Percentiles rank a stretch among this genome's conserved stretches.
phyloP scores from a whole-genome alignment of 208 protist species.

The Herpetomonas muscarum region DNA sequence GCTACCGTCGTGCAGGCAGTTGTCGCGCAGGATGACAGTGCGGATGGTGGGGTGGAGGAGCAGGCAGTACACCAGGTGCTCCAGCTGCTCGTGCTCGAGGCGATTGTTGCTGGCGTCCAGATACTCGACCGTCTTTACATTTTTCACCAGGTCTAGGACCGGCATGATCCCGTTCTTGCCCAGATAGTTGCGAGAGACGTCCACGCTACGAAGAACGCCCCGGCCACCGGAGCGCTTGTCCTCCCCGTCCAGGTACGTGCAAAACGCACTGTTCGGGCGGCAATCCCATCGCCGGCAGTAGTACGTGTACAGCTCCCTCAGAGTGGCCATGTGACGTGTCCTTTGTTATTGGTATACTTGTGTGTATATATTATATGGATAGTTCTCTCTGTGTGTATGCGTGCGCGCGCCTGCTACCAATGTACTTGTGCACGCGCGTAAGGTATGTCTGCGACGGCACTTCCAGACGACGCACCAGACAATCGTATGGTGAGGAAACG shows the following conservation, averaged over 20 bases:
- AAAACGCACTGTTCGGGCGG: slow-evolving; percentile 68
- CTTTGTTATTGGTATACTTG: slow-evolving; percentile 14
- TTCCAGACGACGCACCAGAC: no score
- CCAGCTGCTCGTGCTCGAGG: slow-evolving; percentile 62
- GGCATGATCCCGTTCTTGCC: slow-evolving; percentile 76
- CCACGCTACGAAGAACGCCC: slow-evolving; percentile 36
- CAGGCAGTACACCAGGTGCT: slow-evolving; percentile 79
- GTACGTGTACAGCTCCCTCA: slow-evolving; percentile 76
- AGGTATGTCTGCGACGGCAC: no score
- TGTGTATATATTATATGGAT: no score
- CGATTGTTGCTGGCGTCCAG: slow-evolving; percentile 75
- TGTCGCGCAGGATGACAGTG: slow-evolving; percentile 41
- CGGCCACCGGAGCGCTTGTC: slow-evolving; percentile 23
- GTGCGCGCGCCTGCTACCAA: no score
- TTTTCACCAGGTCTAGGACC: slow-evolving; percentile 79
- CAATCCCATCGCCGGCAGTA: slow-evolving; percentile 76
- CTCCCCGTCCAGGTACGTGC: slow-evolving; percentile 37
- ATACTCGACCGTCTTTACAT: slow-evolving; percentile 59
- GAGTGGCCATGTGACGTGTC: slow-evolving; percentile 35
- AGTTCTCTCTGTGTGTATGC: background rate
- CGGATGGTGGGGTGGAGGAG: slow-evolving; percentile 67
- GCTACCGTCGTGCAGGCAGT: slow-evolving; percentile 62
- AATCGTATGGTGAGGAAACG: no score
- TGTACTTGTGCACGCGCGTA: no score
- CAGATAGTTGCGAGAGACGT: slow-evolving; percentile 80